Conservation (phyloP, 495 filamentous ascomycete genomes). For the Pyronema omphalodes region DNA sequence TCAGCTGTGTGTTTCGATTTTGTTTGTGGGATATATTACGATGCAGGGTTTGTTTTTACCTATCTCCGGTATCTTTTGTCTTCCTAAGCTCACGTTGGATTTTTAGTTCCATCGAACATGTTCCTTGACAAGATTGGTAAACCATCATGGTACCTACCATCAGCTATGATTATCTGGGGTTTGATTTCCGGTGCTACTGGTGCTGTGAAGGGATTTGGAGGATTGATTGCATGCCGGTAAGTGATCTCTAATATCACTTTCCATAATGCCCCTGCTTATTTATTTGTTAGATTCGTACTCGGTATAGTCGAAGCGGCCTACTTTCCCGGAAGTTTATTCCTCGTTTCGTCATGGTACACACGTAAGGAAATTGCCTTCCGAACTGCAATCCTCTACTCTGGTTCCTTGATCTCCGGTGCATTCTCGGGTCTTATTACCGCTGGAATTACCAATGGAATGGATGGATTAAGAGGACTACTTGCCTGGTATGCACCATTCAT, state of each 20-base stretch:
- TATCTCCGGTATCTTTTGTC: neutral
- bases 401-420: slow-evolving; percentile 36
- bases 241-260: neutral
- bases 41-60: slow-evolving; percentile 13
- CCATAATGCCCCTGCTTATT: no score
- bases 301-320: slow-evolving; percentile 26
- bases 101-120: slow-evolving; percentile 50
- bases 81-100: no score
- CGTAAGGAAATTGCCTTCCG: slow-evolving; percentile 5
- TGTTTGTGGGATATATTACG: slow-evolving; percentile 49
- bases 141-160: slow-evolving; percentile 48
- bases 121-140: slow-evolving; percentile 45
- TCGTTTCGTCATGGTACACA: slow-evolving; percentile 14
- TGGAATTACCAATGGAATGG: slow-evolving; percentile 32
- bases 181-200: slow-evolving; percentile 45
- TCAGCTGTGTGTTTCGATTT: slow-evolving; percentile 20
- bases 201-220: slow-evolving; percentile 33
- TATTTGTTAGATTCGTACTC: slow-evolving; percentile 5
- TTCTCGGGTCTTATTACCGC: slow-evolving; percentile 44
- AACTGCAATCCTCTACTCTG: slow-evolving; percentile 30
- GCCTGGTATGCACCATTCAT: slow-evolving; percentile 31
- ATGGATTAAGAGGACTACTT: slow-evolving; percentile 36
- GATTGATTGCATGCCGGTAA: slow-evolving; percentile 35
- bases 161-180: slow-evolving; percentile 52
- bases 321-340: slow-evolving; percentile 19